Base-by-base conservation (phyloP, 2,329 filamentous ascomycete genomes). In the Fusarium sp. region DNA sequence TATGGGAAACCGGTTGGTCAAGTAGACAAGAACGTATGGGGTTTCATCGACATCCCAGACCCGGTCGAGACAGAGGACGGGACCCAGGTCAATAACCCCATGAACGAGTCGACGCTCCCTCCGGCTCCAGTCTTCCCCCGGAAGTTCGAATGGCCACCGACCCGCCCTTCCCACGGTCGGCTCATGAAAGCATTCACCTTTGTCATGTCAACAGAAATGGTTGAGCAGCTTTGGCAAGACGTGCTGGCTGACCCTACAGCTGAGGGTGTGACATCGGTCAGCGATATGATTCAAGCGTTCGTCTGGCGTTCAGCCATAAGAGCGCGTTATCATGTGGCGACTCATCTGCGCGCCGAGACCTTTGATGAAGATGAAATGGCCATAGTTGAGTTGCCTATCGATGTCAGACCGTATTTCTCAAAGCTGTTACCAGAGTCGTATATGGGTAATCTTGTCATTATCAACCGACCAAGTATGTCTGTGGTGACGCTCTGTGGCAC, bases 31-130 rank as follows among this genome's bases (percentile, higher is more conserved):
- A 41, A 41, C 22, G 22, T 41, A n/a, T 41, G 39, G 39, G 39
- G 39, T 15, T 41, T 41, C 13, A 41, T 41, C 22, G 22, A 41
- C 22, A n/a, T 41, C 22, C 39, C 39, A n/a, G 39, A 41, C 39
- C 13, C 22, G 13, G 39, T 7, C 8, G 39, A 41, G 39, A n/a
- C 0, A 41, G 2, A 41, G 22, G 14, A 41, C 22, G 39, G 39
- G 22, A 41, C 39, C 0, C 39, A 41, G 22, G 13, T 15, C 22
- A 9, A 41, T 13, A 15, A 2, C 39, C 0, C 8, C 13, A 0
- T n/a, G 0, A 41, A n/a, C 5, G 8, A 4, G 22, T 41, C 39
- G 39, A 1, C 39, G 22, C 39, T 41, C 39, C 39, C 39, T 41
- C 39, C 13, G 13, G 22, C 22, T n/a, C 22, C 39, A 41, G 0